A percentile compares a stretch with the other conserved stretches of the same genome.
phyloP scores from a whole-genome alignment of 2,329 filamentous ascomycete species.

The Pestalotiopsis sp. region DNA sequence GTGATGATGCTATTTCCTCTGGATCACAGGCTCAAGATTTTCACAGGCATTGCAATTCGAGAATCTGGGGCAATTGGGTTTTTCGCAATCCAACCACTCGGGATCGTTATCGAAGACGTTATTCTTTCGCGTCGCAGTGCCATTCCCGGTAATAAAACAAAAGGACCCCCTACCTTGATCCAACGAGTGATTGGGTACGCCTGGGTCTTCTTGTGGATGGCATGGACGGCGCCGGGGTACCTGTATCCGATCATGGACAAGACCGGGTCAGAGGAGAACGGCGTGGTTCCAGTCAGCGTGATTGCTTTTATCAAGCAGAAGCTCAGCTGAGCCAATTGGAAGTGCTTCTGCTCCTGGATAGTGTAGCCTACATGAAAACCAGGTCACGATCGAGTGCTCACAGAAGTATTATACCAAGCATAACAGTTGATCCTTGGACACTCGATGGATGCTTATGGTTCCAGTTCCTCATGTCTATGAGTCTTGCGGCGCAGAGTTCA shows the following conservation, averaged over 20 bases:
- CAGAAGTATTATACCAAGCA: too few species aligned
- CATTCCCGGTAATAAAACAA: background rate
- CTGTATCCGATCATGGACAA: slow-evolving; percentile 16
- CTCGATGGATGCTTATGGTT: too few species aligned
- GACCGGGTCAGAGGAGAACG: background rate
- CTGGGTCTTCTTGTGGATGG: slow-evolving; percentile 16
- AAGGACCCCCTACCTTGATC: background rate
- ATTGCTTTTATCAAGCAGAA: background rate
- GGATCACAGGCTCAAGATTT: background rate
- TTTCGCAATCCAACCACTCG: slow-evolving; percentile 13
- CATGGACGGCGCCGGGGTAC: slow-evolving; percentile 17
- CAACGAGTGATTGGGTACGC: slow-evolving; percentile 10
- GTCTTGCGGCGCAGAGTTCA: too few species aligned
- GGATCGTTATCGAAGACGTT: slow-evolving; percentile 13
- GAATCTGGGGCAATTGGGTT: slow-evolving; percentile 11
- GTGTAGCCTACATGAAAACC: too few species aligned
- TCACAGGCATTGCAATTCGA: background rate
- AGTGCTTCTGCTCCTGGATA: too few species aligned
- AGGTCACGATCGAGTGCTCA: too few species aligned
- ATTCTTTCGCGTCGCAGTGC: background rate
- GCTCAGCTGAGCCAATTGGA: background rate
- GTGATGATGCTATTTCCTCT: background rate
- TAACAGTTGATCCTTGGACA: too few species aligned
- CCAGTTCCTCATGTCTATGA: too few species aligned
- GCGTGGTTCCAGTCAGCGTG: slow-evolving; percentile 14